Base-by-base conservation (phyloP, 257 asterid genomes). In the Gentiana macrophylla region DNA sequence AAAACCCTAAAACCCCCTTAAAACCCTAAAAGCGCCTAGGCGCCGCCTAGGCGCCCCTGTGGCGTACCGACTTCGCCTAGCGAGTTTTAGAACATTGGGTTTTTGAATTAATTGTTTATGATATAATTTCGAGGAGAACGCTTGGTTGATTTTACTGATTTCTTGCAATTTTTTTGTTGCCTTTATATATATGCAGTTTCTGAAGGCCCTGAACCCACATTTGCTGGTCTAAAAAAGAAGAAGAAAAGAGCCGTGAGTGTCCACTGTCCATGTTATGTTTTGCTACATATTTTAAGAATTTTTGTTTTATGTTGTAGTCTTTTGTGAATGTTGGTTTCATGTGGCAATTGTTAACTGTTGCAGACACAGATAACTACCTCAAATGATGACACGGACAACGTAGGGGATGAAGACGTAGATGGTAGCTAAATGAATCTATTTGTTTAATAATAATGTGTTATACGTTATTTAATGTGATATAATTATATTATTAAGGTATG, bases 181-280 rank as follows among this genome's bases (percentile, higher is more conserved):
- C 24, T 15, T 15, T 15, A 15, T 44, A 35, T 9, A 32, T 55
- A 3, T 72, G 78, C 83, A 90, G 98, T 91, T 65, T 55, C 92
- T 35, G 96, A 91, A 8, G 79, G 81, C 32, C 62, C 70, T 50
- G 98, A 91, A 72, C 60, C 94, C 47, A 69, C 90, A 3, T 82
- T 91, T 74, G 62, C 84, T 73, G 95, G 95, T 55, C 70, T 78
- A 48, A 91, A 84, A 60, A 91, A 87, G 88, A 87, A 91, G 66
- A 91, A 91, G 24, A 15, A 15, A 56, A 87, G 84, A 61, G 77
- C 81, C 33, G 98, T 91, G 48, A 70, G 89, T 77, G 54, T n/a
- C 8, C 38, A 46, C 36, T 13, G 2, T 9, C 34, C 8, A 12
- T 6, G 7, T 5, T 52, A 55, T 36, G 32, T 34, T n/a, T 7